A percentile compares a stretch with the other conserved stretches of the same genome.
phyloP scores from a whole-genome alignment of 2,329 filamentous ascomycete genomes.

The Scytalidium lignicola region DNA sequence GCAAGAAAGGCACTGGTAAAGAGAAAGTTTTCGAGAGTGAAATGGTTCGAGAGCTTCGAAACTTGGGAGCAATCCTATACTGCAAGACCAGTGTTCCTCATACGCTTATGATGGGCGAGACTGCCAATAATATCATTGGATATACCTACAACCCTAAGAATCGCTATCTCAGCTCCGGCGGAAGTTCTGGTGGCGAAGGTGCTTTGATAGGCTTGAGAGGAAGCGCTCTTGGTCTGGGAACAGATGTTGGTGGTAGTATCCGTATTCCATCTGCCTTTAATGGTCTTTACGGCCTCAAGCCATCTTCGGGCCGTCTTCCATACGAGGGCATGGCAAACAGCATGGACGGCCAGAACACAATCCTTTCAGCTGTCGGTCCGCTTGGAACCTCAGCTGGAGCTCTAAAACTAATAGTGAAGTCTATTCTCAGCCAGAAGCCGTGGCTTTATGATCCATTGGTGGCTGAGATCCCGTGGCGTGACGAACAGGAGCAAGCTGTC shows the following conservation, averaged over 20 bases:
- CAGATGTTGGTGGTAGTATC: constrained; percentile 27
- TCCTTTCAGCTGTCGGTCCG: constrained; percentile 59
- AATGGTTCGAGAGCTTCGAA: constrained; percentile 33
- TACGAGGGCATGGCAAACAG: constrained; percentile 57
- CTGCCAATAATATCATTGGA: constrained; percentile 37
- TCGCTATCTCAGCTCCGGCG: constrained; percentile 21
- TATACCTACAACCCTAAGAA: constrained; percentile 31
- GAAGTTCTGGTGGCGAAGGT: constrained; percentile 28
- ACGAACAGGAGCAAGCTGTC: constrained; percentile 32
- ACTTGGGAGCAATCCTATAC: constrained; percentile 35
- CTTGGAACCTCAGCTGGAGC: constrained; percentile 51
- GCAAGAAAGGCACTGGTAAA: constrained; percentile 42
- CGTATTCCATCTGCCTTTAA: constrained; percentile 33
- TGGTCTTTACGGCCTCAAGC: constrained; percentile 34
- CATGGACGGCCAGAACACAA: constrained; percentile 53
- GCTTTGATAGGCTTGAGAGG: constrained; percentile 27
- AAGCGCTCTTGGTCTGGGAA: constrained; percentile 26
- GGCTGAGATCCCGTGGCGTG: constrained; percentile 60
- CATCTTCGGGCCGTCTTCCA: constrained; percentile 31
- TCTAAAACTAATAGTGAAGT: constrained; percentile 49
- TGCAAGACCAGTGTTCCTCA: constrained; percentile 36
- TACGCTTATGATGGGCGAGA: constrained; percentile 37
- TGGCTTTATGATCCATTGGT: constrained; percentile 65
- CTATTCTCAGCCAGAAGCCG: constrained; percentile 52
- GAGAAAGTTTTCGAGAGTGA: constrained; percentile 47